Evolutionary conservation across 352 stramenopile species (phyloP).

Genomic region (Peronosclerospora sorghi): DNA sequence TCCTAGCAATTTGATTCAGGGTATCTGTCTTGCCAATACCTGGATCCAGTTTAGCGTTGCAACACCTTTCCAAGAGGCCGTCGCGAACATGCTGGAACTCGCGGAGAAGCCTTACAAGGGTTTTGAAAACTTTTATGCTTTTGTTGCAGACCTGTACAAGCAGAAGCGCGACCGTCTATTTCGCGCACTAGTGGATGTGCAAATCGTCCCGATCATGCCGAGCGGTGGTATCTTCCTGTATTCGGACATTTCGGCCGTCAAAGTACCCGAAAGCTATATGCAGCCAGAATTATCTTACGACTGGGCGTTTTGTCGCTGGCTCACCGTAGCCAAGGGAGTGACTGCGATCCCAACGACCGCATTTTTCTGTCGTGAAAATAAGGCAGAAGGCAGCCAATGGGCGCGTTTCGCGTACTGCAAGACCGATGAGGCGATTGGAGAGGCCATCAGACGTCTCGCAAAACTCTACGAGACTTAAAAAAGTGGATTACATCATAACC

Average conservation of each 20-base stretch:
- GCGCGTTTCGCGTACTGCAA: conserved; percentile 95
- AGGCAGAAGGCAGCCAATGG: conserved; percentile 52
- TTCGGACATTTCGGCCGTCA: conserved; percentile 61
- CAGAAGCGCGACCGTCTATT: conserved; percentile 61
- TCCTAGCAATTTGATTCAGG: conserved; percentile 55
- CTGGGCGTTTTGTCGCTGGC: conserved; percentile 88
- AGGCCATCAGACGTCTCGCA: conserved; percentile 69
- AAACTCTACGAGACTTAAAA: conserved; percentile 22
- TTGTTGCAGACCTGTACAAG: conserved; percentile 60
- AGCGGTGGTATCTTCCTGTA: conserved; percentile 74
- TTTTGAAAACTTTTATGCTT: conserved; percentile 71
- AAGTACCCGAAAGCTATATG: conserved; percentile 41
- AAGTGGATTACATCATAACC: not conserved
- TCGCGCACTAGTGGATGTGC: conserved; percentile 36
- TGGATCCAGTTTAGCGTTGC: conserved; percentile 83
- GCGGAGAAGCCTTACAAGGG: conserved; percentile 60
- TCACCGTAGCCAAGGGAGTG: conserved; percentile 86
- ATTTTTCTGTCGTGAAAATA: conserved; percentile 86
- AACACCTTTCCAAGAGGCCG: conserved; percentile 78
- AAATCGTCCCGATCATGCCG: conserved; percentile 51
- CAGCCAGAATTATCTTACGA: conserved; percentile 56
- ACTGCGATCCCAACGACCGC: conserved; percentile 87
- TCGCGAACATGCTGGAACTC: conserved; percentile 65
- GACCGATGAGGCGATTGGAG: conserved; percentile 85
- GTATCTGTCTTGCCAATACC: conserved; percentile 74